Evolutionary conservation across 208 protist genomes (phyloP).

Genomic region (Crithidia bombi): DNA sequence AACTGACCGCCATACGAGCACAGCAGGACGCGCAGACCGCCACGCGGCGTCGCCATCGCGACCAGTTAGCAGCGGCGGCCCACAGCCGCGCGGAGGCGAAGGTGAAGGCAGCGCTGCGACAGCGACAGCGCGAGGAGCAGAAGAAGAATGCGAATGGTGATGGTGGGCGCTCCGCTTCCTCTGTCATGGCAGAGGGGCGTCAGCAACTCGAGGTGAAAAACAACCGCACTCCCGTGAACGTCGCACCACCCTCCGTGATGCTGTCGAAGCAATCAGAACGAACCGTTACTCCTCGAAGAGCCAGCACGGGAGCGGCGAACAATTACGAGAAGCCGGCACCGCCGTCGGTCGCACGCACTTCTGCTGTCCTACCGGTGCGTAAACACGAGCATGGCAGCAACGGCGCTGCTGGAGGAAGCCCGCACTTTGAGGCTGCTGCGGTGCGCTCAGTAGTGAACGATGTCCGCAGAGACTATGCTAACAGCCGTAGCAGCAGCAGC

Average conservation of each 20-base stretch:
- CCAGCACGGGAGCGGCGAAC: not conserved
- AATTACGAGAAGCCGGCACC: not conserved
- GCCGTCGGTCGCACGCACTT: not conserved
- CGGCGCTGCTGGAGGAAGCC: too few species aligned
- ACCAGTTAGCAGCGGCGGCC: conserved; percentile 6
- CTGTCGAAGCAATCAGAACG: not conserved
- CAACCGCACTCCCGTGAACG: not conserved
- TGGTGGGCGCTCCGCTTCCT: too few species aligned
- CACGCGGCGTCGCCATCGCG: conserved; percentile 8
- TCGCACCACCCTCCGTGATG: not conserved
- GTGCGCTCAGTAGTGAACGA: not conserved
- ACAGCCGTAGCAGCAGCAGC: not conserved
- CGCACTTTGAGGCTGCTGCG: not conserved
- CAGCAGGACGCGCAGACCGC: not conserved
- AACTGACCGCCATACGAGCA: not conserved
- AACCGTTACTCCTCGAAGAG: too few species aligned
- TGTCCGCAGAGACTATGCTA: too few species aligned
- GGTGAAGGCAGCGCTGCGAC: conserved; percentile 2
- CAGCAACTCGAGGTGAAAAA: too few species aligned
- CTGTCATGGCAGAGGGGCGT: too few species aligned
- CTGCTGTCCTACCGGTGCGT: not conserved
- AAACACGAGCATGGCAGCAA: not conserved
- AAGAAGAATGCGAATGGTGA: not conserved
- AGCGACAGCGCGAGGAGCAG: conserved; percentile 9
- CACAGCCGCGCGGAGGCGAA: not conserved